Conservation (phyloP, 495 filamentous ascomycete genomes). For the Aeminium ludgeri region DNA sequence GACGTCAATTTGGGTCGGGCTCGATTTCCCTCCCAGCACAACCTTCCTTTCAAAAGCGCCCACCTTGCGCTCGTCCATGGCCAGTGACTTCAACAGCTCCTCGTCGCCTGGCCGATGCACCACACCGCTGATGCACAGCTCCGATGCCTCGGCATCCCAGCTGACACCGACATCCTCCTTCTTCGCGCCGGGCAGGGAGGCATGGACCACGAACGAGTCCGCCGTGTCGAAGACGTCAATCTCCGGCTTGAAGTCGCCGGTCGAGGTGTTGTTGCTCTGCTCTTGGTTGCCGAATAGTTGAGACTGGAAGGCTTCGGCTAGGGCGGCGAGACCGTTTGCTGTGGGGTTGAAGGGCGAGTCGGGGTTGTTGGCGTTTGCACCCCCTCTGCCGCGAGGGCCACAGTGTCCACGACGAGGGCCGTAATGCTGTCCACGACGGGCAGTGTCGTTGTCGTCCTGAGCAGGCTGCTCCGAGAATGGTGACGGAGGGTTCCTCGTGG, state of each 20-base stretch:
- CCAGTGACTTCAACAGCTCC: slow-evolving; percentile 48
- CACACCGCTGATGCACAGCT: slow-evolving; percentile 50
- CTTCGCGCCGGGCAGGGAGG: slow-evolving; percentile 58
- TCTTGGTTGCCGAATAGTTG: slow-evolving; percentile 16
- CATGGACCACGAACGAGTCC: slow-evolving; percentile 45
- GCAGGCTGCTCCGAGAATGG: slow-evolving; percentile 2
- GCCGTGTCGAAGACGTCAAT: slow-evolving; percentile 58
- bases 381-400: slow-evolving; percentile 11
- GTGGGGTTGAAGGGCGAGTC: no score
- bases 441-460: slow-evolving; percentile 3
- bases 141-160: slow-evolving; percentile 50
- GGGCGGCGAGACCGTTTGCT: slow-evolving; percentile 6
- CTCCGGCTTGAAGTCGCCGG: slow-evolving; percentile 40
- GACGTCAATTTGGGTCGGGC: slow-evolving; percentile 44
- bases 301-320: slow-evolving; percentile 17
- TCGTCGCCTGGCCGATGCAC: slow-evolving; percentile 56
- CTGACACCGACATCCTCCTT: slow-evolving; percentile 62
- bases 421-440: slow-evolving; percentile 4
- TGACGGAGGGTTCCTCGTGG: slow-evolving; percentile 5
- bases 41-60: slow-evolving; percentile 60
- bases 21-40: slow-evolving; percentile 35
- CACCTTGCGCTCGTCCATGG: slow-evolving; percentile 44
- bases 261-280: slow-evolving; percentile 10
- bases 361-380: neutral
- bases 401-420: slow-evolving; percentile 10